Conservation (phyloP, 345 rosid genomes). For the Gossypium raimondii region DNA sequence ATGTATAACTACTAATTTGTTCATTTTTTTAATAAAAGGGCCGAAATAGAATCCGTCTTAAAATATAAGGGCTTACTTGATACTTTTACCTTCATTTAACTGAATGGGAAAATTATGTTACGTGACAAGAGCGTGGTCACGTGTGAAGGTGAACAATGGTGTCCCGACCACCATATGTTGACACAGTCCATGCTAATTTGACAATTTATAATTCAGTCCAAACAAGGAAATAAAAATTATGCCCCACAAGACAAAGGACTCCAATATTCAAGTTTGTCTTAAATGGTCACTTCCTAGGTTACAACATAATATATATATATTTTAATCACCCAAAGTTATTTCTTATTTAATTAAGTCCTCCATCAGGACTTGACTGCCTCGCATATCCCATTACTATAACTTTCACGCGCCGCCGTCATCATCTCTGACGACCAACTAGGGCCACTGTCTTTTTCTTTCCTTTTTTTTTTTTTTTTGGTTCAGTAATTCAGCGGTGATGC, state of each 20-base stretch:
- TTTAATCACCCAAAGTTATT: not conserved
- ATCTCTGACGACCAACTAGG: no score
- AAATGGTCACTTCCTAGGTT: constrained; percentile 20
- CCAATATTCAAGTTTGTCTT: constrained; percentile 18
- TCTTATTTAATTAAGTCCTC: constrained; percentile 13
- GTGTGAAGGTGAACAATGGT: no score
- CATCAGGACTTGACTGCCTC: constrained; percentile 2
- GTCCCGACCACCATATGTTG: not conserved
- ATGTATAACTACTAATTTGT: no score
- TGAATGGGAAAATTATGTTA: no score
- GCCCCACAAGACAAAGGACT: not conserved
- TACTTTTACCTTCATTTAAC: no score
- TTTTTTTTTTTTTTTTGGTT: no score
- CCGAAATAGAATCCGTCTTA: fast-evolving
- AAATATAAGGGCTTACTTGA: no score
- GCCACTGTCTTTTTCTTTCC: not conserved
- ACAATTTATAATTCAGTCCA: not conserved
- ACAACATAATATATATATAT: not conserved
- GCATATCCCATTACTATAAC: not conserved
- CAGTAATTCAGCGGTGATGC: no score
- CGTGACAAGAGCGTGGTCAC: no score
- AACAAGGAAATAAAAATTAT: not conserved
- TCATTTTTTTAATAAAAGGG: no score
- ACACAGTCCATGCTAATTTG: not conserved
- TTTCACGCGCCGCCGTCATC: not conserved